Evolutionary conservation across 75 land plant species (phyloP), one percentile per base, ranked within the genome.

Genomic region (Pinus taeda): DNA sequence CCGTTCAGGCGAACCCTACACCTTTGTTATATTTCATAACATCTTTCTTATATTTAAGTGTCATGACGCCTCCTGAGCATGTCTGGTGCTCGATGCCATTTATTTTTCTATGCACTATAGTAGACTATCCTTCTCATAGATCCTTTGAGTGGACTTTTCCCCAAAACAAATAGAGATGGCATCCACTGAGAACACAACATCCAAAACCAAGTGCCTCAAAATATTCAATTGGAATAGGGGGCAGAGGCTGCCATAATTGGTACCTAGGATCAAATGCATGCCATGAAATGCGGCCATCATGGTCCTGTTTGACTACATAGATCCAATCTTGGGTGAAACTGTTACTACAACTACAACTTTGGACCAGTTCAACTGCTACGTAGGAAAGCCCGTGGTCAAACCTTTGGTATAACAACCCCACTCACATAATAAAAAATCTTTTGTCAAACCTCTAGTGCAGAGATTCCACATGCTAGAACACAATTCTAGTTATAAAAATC

Each of bases 11-110:
- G 0, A 26, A 26, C 26, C 26, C 26, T 26, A 26, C 26, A 26
- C 26, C 26, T n/a, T n/a, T n/a, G n/a, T n/a, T n/a, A n/a, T n/a
- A n/a, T n/a, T n/a, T n/a, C n/a, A n/a, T n/a, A n/a, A n/a, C n/a
- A n/a, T n/a, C n/a, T n/a, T n/a, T n/a, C n/a, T n/a, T n/a, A n/a
- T n/a, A n/a, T n/a, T n/a, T n/a, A n/a, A n/a, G n/a, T n/a, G n/a
- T n/a, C n/a, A n/a, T 90, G 93, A 33, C 95, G 74, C 20, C 89
- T 57, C 26, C 95, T 83, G 24, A 88, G 79, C 95, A 93, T 93
- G 57, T 93, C 95, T 22, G 95, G 93, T 58, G 95, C 95, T 42
- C 93, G 81, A 77, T 93, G 95, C 95, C 95, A 93, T 66, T 88
- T 93, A 71, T 90, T 88, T 0, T 93, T 93, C 26, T 93, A 57